These are phyloP conservation scores for Lippia alba DNA, from an alignment of 305 asterid species.

Conservation along the genomic window DNA sequence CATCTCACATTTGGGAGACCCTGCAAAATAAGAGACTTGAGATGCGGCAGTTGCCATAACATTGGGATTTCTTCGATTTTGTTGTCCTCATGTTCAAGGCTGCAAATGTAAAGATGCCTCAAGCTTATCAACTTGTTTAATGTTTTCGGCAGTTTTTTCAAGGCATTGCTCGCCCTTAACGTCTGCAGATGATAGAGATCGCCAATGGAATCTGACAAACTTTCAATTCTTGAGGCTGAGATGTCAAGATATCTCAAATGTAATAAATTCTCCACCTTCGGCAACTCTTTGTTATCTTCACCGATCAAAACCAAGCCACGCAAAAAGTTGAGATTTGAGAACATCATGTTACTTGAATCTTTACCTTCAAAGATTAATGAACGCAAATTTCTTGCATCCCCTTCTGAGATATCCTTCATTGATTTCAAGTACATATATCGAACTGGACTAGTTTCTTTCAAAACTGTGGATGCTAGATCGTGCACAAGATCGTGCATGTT, in stretches of 20 bases:
- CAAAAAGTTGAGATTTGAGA: no score
- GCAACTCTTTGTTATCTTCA: background rate
- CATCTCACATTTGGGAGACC: no score
- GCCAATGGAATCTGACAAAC: conserved; percentile 4
- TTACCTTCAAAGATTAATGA: no score
- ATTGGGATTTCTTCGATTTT: no score
- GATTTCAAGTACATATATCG: conserved; percentile 7
- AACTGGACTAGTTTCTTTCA: background rate
- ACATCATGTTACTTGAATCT: no score
- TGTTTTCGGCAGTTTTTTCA: conserved; percentile 10
- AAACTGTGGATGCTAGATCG: conserved; percentile 12
- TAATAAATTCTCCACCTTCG: conserved; percentile 3
- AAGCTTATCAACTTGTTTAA: no score
- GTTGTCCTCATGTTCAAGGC: background rate
- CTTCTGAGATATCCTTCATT: background rate
- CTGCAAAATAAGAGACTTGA: no score
- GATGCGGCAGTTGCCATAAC: no score
- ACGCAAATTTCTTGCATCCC: no score
- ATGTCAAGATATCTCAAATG: conserved; percentile 32
- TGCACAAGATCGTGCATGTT: conserved; percentile 46
- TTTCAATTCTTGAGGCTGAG: background rate
- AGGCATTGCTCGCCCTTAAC: rapidly evolving
- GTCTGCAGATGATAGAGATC: conserved; percentile 41
- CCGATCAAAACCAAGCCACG: conserved; percentile 3
- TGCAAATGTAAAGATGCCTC: background rate